Evolutionary conservation across 83 land plant genomes (phyloP).

Genomic region (Diphasiastrum complanatum): DNA sequence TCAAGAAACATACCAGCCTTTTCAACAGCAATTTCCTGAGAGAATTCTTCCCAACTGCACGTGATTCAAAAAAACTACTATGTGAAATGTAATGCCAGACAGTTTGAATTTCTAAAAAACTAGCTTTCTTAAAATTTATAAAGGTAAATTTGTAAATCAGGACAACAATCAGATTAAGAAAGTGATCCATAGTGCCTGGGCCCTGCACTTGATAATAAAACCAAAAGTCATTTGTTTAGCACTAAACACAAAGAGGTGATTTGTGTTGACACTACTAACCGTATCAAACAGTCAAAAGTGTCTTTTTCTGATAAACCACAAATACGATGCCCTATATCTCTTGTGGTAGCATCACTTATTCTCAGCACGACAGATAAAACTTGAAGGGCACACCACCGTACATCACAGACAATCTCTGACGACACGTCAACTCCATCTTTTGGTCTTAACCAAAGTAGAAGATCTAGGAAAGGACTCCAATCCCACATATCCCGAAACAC

Average conservation of each 20-base stretch:
- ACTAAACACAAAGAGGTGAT: no score
- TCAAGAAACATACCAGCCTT: conserved; percentile 74
- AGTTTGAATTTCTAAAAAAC: no score
- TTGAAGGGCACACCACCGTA: conserved; percentile 78
- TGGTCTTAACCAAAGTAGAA: conserved; percentile 30
- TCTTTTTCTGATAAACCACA: conserved; percentile 41
- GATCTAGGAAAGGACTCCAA: conserved; percentile 80
- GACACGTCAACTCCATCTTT: not conserved
- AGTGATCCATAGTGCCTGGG: no score
- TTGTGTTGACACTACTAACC: no score
- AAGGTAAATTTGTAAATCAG: not conserved
- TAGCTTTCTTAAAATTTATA: no score
- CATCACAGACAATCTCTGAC: conserved; percentile 30
- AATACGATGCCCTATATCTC: conserved; percentile 28
- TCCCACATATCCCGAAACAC: conserved; percentile 73
- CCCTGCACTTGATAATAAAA: no score
- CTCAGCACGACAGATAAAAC: conserved; percentile 49
- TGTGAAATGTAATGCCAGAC: no score
- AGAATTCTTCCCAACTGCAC: conserved; percentile 67
- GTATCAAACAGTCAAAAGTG: conserved; percentile 43
- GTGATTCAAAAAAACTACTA: no score
- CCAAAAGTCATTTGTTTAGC: no score
- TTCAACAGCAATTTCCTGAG: conserved; percentile 68
- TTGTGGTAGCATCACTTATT: conserved; percentile 47
- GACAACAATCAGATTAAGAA: no score